These are phyloP conservation scores for Chaetomidium leptoderma DNA, from an alignment of 495 filamentous ascomycete species.

Conservation along the genomic window DNA sequence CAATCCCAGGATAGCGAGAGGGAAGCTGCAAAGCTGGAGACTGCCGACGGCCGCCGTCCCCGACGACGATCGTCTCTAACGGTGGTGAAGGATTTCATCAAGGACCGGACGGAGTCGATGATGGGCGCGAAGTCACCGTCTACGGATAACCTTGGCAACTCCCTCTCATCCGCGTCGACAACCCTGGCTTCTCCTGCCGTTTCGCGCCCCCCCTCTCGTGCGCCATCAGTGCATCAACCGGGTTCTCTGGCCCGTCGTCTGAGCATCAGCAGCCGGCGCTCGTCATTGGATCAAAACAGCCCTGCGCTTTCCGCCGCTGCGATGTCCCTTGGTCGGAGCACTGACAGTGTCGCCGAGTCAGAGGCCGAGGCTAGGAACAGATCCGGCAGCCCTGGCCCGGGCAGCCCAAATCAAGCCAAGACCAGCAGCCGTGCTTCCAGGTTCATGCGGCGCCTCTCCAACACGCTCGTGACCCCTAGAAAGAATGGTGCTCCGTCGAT, in stretches of 20 bases:
- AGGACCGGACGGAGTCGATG: constrained; percentile 43
- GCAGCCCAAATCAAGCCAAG: constrained; percentile 16
- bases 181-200: constrained; percentile 27
- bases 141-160: constrained; percentile 35
- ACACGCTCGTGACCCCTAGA: constrained; percentile 54
- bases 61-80: constrained; percentile 48
- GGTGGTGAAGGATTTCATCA: constrained; percentile 52
- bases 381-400: constrained; percentile 12
- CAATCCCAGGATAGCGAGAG: constrained; percentile 31
- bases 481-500: constrained; percentile 56
- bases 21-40: constrained; percentile 19
- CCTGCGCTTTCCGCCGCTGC: constrained; percentile 12
- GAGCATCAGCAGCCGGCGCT: constrained; percentile 45
- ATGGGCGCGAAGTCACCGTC: constrained; percentile 35
- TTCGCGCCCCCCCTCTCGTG: constrained; percentile 42
- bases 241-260: constrained; percentile 36
- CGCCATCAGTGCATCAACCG: constrained; percentile 38
- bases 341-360: constrained; percentile 30
- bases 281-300: constrained; percentile 35
- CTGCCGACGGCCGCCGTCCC: constrained; percentile 19
- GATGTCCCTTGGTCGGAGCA: constrained; percentile 33
- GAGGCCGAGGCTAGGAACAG: constrained; percentile 27
- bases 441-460: constrained; percentile 77
- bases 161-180: constrained; percentile 23
- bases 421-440: constrained; percentile 61